Percentiles rank a stretch among this genome's conserved stretches.
Evolutionary conservation across 2,329 filamentous ascomycete genomes (phyloP).

Genomic region (Botrytis tulipae): DNA sequence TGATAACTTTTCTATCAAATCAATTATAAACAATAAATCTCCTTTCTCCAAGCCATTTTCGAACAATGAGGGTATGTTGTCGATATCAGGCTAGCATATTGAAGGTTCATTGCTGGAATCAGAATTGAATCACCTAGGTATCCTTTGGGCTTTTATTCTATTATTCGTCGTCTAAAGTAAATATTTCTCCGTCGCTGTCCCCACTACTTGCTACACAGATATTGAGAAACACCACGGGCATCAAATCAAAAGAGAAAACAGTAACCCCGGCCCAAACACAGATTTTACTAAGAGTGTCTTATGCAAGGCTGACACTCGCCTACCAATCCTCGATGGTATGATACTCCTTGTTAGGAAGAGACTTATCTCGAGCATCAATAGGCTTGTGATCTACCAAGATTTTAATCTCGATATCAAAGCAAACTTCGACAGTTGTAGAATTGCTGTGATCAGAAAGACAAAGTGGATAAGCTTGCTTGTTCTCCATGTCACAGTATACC

Average conservation of each 20-base stretch:
- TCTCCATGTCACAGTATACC: neutral
- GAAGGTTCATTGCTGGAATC: too few species aligned
- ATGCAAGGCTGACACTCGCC: neutral
- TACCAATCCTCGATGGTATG: neutral
- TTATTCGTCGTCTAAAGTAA: neutral
- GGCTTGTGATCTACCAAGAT: neutral
- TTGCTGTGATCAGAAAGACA: neutral
- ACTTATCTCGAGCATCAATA: neutral
- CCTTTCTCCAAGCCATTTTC: neutral
- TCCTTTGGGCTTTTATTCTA: neutral
- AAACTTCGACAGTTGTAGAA: neutral
- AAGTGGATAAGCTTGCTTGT: neutral
- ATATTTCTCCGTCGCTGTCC: neutral
- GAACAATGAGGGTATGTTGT: neutral
- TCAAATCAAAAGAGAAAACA: neutral
- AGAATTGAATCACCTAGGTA: neutral
- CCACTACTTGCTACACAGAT: neutral
- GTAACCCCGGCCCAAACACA: neutral
- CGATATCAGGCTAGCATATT: neutral
- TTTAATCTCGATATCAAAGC: neutral
- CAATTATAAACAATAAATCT: too few species aligned
- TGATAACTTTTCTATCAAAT: rapidly evolving
- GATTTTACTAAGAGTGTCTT: neutral
- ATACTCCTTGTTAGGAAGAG: neutral
- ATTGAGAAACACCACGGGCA: neutral